Evolutionary conservation across 1,284 basidiomycete species (phyloP).

Genomic region (Leccinum pachyderme): DNA sequence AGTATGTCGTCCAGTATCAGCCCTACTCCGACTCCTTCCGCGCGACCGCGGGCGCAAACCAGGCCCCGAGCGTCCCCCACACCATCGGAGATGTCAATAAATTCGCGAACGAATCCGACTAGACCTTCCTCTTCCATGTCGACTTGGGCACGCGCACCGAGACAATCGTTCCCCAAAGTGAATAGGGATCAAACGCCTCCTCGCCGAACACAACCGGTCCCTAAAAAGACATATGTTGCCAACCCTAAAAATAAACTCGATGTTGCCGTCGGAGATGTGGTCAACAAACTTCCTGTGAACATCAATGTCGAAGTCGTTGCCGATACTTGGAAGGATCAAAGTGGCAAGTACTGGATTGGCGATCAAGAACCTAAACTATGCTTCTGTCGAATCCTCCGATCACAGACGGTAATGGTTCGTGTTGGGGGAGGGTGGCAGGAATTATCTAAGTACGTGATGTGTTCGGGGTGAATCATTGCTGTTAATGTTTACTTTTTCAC

Average conservation of each 20-base stretch:
- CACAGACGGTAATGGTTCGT: constrained; percentile 92
- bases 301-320: constrained; percentile 82
- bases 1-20: constrained; percentile 52
- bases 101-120: constrained; percentile 42
- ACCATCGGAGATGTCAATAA: constrained; percentile 49
- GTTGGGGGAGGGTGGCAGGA: constrained; percentile 95
- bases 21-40: constrained; percentile 36
- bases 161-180: constrained; percentile 49
- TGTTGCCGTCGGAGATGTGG: constrained; percentile 86
- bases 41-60: constrained; percentile 44
- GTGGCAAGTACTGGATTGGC: constrained; percentile 95
- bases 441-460: constrained; percentile 69
- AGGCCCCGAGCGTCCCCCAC: constrained; percentile 55
- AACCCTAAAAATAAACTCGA: constrained; percentile 89
- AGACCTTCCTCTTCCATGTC: constrained; percentile 48
- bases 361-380: constrained; percentile 84
- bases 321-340: constrained; percentile 86
- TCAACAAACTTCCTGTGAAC: constrained; percentile 84
- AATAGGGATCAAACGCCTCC: constrained; percentile 47
- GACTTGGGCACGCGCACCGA: constrained; percentile 68
- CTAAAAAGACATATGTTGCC: constrained; percentile 73
- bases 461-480: neutral
- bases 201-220: constrained; percentile 35
- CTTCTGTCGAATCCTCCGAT: constrained; percentile 90
- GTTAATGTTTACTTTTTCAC: constrained; percentile 12